Percentiles rank a stretch among this genome's conserved stretches.
Evolutionary conservation across 2,329 filamentous ascomycete species (phyloP).

Genomic region (Fusarium anthophilum): DNA sequence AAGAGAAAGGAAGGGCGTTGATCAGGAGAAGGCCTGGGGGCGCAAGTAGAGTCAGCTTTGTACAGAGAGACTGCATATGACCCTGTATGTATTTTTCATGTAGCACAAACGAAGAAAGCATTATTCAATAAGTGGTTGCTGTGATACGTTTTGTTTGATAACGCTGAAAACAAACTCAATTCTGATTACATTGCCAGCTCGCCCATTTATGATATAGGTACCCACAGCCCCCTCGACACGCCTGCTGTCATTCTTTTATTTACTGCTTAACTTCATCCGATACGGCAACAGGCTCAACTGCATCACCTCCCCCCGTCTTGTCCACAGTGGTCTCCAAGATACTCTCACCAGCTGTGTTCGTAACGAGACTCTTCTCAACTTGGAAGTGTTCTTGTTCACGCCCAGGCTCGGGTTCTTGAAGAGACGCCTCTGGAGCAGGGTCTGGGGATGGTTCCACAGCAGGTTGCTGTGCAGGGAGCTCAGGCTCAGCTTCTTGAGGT

Average conservation of each 20-base stretch:
- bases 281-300: constrained; percentile 49
- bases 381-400: constrained; percentile 4
- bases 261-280: constrained; percentile 48
- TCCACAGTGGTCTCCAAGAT: constrained; percentile 52
- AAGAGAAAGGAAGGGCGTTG: constrained; percentile 50
- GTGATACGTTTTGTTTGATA: neutral
- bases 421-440: neutral
- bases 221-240: neutral
- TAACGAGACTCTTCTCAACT: constrained; percentile 50
- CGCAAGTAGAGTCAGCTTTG: constrained; percentile 9
- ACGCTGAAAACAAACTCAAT: neutral
- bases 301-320: constrained; percentile 46
- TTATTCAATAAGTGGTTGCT: neutral
- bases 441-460: constrained; percentile 26
- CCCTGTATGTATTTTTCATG: constrained; percentile 1
- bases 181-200: constrained; percentile 13
- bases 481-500: constrained; percentile 21
- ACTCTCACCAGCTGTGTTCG: constrained; percentile 56
- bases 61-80: constrained; percentile 1
- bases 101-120: neutral
- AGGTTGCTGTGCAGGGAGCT: constrained; percentile 16
- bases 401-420: neutral
- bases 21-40: constrained; percentile 43
- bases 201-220: constrained; percentile 13
- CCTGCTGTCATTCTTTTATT: constrained; percentile 5